Conservation (phyloP, 805 yeast species). For the Scheffersomyces lignosus region DNA sequence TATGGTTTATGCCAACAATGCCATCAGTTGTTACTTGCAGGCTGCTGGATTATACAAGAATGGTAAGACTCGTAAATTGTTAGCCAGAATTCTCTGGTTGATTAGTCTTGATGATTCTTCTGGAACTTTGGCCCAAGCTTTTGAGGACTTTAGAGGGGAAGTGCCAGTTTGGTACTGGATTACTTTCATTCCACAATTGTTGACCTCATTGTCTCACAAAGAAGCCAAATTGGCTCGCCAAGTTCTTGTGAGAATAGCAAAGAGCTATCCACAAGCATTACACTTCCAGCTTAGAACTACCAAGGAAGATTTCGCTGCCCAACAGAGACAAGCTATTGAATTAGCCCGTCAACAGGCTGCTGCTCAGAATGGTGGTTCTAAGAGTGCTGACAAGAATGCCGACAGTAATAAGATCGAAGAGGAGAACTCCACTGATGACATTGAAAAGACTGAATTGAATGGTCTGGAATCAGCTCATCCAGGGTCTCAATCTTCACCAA, state of each 20-base stretch:
- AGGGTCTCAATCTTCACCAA: conserved; percentile 4
- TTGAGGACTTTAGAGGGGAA: conserved; percentile 91
- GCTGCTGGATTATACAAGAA: conserved; percentile 97
- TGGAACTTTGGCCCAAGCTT: conserved; percentile 81
- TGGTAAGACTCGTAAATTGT: conserved; percentile 81
- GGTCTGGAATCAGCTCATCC: conserved; percentile 3
- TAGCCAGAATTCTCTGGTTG: conserved; percentile 91
- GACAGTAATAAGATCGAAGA: conserved; percentile 5
- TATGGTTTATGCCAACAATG: conserved; percentile 84
- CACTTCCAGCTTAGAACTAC: conserved; percentile 96
- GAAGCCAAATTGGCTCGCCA: conserved; percentile 90
- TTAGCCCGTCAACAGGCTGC: conserved; percentile 21
- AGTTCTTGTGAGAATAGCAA: conserved; percentile 87
- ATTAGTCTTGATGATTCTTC: conserved; percentile 84
- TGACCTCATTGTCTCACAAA: conserved; percentile 84
- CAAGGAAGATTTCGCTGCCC: conserved; percentile 86
- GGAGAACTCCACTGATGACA: conserved; percentile 5
- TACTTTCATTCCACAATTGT: conserved; percentile 90
- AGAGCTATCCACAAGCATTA: conserved; percentile 94
- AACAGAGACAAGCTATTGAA: conserved; percentile 70
- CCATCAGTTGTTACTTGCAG: conserved; percentile 92
- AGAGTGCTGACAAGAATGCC: conserved; percentile 2
- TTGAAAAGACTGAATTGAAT: conserved; percentile 3
- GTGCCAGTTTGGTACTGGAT: conserved; percentile 99
- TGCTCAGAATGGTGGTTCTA: conserved; percentile 1